Evolutionary conservation across 192 early-diverging fungal species (phyloP).

Genomic region (Rhizophagus sp.): DNA sequence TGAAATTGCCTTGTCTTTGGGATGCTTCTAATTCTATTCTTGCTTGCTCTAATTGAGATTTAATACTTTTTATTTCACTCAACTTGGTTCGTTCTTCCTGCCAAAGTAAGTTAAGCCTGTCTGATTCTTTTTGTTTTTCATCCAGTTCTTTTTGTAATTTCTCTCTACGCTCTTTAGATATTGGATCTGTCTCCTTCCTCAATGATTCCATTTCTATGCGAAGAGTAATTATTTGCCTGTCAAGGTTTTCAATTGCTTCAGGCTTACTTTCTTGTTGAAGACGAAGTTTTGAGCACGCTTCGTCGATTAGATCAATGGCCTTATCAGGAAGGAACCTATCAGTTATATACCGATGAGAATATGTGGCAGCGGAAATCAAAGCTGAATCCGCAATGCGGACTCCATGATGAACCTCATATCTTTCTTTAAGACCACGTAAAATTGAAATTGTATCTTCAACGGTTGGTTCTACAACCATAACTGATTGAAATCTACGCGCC

Average conservation of each 20-base stretch:
- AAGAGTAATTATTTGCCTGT: conserved; percentile 72
- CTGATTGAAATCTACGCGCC: conserved; percentile 76
- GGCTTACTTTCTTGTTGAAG: conserved; percentile 81
- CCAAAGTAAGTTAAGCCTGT: conserved; percentile 63
- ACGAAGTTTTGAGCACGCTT: conserved; percentile 76
- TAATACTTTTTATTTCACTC: conserved; percentile 66
- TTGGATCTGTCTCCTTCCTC: conserved; percentile 73
- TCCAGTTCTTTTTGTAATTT: conserved; percentile 60
- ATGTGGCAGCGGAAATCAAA: conserved; percentile 67
- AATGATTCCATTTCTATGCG: conserved; percentile 80
- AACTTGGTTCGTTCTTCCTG: conserved; percentile 66
- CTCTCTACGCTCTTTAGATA: conserved; percentile 64
- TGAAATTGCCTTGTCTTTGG: conserved; percentile 73
- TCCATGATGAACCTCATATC: conserved; percentile 79
- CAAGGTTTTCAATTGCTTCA: conserved; percentile 71
- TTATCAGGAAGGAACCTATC: conserved; percentile 77
- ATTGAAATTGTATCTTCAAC: conserved; percentile 76
- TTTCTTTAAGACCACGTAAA: conserved; percentile 73
- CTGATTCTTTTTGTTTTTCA: conserved; percentile 60
- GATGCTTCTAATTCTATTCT: conserved; percentile 74
- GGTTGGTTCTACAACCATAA: conserved; percentile 69
- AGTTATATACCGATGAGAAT: conserved; percentile 75
- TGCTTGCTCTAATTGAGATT: conserved; percentile 70
- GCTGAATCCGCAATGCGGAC: conserved; percentile 77
- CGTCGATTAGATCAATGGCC: conserved; percentile 81